A percentile compares a stretch with the other conserved stretches of the same genome.
Conservation (phyloP, 805 yeast genomes). For the Cephaloascus fragrans region DNA sequence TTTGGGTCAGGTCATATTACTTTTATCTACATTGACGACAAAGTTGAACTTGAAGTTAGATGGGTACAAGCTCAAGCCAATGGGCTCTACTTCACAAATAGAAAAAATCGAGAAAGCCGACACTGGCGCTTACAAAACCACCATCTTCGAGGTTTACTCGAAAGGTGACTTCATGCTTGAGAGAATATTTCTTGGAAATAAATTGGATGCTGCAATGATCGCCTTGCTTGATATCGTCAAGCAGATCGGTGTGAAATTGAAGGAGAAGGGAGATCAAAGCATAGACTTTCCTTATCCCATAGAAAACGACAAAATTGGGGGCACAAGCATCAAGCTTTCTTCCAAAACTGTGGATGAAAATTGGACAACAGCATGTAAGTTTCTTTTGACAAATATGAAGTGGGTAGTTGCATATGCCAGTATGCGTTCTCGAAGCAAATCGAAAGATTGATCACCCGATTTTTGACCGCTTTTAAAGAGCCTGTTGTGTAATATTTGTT, state of each 20-base stretch:
- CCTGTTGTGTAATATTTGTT: too few species aligned
- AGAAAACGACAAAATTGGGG: slow-evolving; percentile 65
- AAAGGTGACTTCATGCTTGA: slow-evolving; percentile 69
- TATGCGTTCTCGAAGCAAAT: slow-evolving; percentile 6
- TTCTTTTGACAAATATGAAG: slow-evolving; percentile 62
- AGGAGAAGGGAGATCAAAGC: slow-evolving; percentile 35
- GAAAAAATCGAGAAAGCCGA: slow-evolving; percentile 38
- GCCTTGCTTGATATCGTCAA: slow-evolving; percentile 57
- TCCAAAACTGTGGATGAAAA: slow-evolving; percentile 55
- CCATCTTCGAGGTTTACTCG: slow-evolving; percentile 47
- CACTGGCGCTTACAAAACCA: slow-evolving; percentile 23
- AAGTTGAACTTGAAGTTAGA: slow-evolving; percentile 45
- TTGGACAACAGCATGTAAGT: slow-evolving; percentile 89
- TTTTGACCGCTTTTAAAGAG: too few species aligned
- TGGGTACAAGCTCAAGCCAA: slow-evolving; percentile 61
- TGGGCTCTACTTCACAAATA: slow-evolving; percentile 78
- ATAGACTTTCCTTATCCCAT: slow-evolving; percentile 71
- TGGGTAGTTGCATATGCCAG: slow-evolving; percentile 78
- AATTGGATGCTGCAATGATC: slow-evolving; percentile 73
- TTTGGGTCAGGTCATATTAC: slow-evolving; percentile 69
- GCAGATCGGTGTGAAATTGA: slow-evolving; percentile 37
- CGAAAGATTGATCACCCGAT: too few species aligned
- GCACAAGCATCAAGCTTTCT: slow-evolving; percentile 61
- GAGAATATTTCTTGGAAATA: slow-evolving; percentile 61
- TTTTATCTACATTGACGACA: slow-evolving; percentile 54